These are phyloP conservation scores for Ascosphaera apis DNA, from an alignment of 2,329 filamentous ascomycete genomes.

Conservation along the genomic window DNA sequence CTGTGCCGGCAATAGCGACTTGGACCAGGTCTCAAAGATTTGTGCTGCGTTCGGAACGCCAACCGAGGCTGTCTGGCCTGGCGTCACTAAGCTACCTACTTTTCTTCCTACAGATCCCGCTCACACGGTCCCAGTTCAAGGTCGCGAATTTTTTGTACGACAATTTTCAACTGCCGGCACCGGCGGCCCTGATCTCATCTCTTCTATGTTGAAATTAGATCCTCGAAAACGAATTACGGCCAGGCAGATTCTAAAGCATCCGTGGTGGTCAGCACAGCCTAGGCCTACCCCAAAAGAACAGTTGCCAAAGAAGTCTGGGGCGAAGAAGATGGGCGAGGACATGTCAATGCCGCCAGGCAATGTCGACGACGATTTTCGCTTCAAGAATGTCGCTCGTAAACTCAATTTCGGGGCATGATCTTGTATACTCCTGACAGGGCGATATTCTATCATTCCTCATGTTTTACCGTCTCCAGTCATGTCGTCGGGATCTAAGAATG, in stretches of 20 bases:
- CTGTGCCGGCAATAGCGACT: constrained; percentile 60
- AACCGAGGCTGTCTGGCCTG: constrained; percentile 87
- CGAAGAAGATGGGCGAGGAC: constrained; percentile 59
- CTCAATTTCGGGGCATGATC: constrained; percentile 53
- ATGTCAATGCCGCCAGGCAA: constrained; percentile 54
- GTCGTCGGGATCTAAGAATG: no score
- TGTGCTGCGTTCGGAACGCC: constrained; percentile 72
- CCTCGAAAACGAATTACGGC: constrained; percentile 67
- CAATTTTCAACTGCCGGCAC: constrained; percentile 61
- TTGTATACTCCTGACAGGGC: no score
- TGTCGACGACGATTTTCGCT: constrained; percentile 38
- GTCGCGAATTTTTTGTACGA: constrained; percentile 47
- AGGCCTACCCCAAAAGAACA: constrained; percentile 62
- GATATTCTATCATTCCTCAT: no score
- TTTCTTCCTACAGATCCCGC: constrained; percentile 48
- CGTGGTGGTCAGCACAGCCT: constrained; percentile 70
- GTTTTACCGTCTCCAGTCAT: no score
- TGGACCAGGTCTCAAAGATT: constrained; percentile 69
- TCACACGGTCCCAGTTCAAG: constrained; percentile 33
- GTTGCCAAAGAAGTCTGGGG: constrained; percentile 51
- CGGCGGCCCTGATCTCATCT: constrained; percentile 68
- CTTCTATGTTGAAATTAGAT: constrained; percentile 65
- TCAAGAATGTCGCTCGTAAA: constrained; percentile 57
- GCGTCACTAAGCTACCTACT: constrained; percentile 55
- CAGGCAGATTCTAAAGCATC: constrained; percentile 52